These are phyloP conservation scores for Leccinum aurantiacum DNA, from an alignment of 768 basidiomycete species.

Conservation along the genomic window DNA sequence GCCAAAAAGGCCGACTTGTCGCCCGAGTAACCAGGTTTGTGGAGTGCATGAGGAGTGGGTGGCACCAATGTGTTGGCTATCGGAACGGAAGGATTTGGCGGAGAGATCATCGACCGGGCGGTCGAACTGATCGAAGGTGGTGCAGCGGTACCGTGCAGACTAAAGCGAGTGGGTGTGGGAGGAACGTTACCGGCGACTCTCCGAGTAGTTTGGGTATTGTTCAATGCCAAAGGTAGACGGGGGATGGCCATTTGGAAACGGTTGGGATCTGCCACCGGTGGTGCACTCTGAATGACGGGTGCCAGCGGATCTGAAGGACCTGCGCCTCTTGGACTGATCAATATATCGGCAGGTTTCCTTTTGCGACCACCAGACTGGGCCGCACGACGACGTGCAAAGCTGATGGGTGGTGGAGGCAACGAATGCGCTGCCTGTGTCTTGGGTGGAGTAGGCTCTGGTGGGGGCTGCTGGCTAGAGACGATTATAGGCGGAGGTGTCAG, in stretches of 20 bases:
- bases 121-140: slow-evolving; percentile 24
- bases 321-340: slow-evolving; percentile 69
- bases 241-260: slow-evolving; percentile 66
- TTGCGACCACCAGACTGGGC: slow-evolving; percentile 57
- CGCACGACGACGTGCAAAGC: slow-evolving; percentile 74
- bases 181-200: slow-evolving; percentile 63
- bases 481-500: slow-evolving; percentile 27
- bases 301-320: slow-evolving; percentile 53
- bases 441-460: slow-evolving; percentile 16
- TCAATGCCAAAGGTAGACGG: slow-evolving; percentile 54
- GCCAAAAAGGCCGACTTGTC: slow-evolving; percentile 78
- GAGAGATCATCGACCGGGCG: slow-evolving; percentile 41
- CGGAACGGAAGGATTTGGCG: slow-evolving; percentile 62
- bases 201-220: slow-evolving; percentile 45
- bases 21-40: slow-evolving; percentile 56
- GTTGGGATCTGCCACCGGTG: slow-evolving; percentile 51
- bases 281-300: slow-evolving; percentile 76
- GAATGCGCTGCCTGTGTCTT: slow-evolving; percentile 37
- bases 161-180: slow-evolving; percentile 67
- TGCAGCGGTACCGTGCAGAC: slow-evolving; percentile 37
- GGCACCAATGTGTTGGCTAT: slow-evolving; percentile 67
- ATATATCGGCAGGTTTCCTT: slow-evolving; percentile 76
- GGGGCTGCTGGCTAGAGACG: slow-evolving; percentile 25
- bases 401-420: slow-evolving; percentile 69
- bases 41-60: slow-evolving; percentile 65